Percentiles rank a stretch among this genome's conserved stretches.
Conservation (phyloP, 768 basidiomycete genomes). For the Serendipita indica region DNA sequence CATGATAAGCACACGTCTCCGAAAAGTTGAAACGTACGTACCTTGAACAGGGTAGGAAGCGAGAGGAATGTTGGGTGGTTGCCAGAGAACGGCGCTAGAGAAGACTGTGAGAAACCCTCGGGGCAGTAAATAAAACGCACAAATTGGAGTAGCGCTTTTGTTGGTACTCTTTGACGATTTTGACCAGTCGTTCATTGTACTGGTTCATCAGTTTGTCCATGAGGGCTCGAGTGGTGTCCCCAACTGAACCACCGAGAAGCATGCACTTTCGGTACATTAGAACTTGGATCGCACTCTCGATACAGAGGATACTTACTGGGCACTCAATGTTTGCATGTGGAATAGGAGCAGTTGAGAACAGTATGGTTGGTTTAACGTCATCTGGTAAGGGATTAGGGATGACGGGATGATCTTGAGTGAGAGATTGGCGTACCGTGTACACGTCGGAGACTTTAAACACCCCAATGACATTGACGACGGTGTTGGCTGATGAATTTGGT, state of each 20-base stretch:
- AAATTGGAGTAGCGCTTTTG: background rate
- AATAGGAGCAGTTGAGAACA: background rate
- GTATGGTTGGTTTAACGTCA: conserved; percentile 9
- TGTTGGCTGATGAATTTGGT: conserved; percentile 6
- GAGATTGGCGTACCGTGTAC: background rate
- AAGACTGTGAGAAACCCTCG: background rate
- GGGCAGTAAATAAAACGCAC: background rate
- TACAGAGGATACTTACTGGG: background rate
- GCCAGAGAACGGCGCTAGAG: conserved; percentile 9
- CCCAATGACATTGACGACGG: conserved; percentile 9
- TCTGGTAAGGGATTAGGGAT: background rate
- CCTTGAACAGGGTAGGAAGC: conserved; percentile 7
- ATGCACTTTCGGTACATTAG: background rate
- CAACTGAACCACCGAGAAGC: conserved; percentile 6
- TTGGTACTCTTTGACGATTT: conserved; percentile 12
- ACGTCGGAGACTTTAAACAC: conserved; percentile 8
- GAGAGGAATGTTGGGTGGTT: conserved; percentile 9
- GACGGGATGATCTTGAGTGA: background rate
- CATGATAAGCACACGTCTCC: background rate
- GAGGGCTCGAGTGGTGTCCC: conserved; percentile 1
- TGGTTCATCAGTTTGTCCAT: conserved; percentile 8
- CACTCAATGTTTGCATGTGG: conserved; percentile 10
- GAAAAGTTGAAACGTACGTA: background rate
- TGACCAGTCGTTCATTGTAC: conserved; percentile 9
- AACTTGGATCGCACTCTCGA: background rate